Percentiles rank a stretch among this genome's conserved stretches.
phyloP scores from a whole-genome alignment of 805 yeast species.

The Tetrapisispora namnaoensis region DNA sequence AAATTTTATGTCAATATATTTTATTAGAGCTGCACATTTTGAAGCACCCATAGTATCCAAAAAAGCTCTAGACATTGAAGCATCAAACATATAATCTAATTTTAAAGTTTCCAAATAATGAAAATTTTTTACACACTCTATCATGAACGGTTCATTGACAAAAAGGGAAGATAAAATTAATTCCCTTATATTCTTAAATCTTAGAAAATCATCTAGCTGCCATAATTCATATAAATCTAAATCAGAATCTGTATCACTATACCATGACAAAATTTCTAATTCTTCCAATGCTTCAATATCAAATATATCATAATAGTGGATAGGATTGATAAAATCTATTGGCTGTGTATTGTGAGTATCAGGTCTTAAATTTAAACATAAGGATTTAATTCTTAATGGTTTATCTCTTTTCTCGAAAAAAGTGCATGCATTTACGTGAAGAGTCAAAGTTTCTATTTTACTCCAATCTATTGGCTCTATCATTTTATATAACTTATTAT shows the following conservation, averaged over 20 bases:
- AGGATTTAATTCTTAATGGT: conserved; percentile 16
- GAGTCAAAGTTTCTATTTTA: conserved; percentile 14
- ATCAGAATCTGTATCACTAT: conserved; percentile 13
- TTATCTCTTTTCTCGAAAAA: conserved; percentile 14
- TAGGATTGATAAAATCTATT: neutral
- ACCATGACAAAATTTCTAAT: conserved; percentile 33
- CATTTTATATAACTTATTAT: conserved; percentile 5
- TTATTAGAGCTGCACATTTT: conserved; percentile 18
- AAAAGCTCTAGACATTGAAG: conserved; percentile 12
- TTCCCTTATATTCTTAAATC: conserved; percentile 25
- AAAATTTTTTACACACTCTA: conserved; percentile 20
- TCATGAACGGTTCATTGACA: conserved; percentile 16
- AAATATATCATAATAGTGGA: conserved; percentile 25
- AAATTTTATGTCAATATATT: conserved; percentile 28
- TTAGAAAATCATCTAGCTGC: conserved; percentile 23
- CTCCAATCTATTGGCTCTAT: conserved; percentile 12
- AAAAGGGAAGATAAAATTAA: conserved; percentile 29
- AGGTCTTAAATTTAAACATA: conserved; percentile 22
- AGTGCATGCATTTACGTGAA: conserved; percentile 21
- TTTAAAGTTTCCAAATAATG: conserved; percentile 23
- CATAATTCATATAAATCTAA: conserved; percentile 16
- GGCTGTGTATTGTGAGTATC: conserved; percentile 16
- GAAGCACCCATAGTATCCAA: conserved; percentile 18
- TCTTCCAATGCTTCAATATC: conserved; percentile 22
- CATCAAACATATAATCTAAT: conserved; percentile 28